These are phyloP conservation scores for Alnus glutinosa DNA, from an alignment of 306 rosid genomes.

Conservation along the genomic window DNA sequence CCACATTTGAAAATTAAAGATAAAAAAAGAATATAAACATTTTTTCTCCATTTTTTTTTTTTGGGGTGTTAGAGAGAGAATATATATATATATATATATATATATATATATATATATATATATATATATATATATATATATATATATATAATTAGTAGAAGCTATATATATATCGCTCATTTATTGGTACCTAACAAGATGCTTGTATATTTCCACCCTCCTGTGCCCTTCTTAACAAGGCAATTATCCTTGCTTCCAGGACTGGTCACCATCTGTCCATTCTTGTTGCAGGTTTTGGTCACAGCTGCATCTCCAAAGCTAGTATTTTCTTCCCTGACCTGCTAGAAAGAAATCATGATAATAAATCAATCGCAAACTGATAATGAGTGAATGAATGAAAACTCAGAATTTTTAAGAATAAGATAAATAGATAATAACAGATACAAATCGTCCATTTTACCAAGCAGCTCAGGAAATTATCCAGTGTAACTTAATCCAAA, in stretches of 20 bases:
- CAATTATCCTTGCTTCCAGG: not conserved
- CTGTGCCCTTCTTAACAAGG: conserved; percentile 6
- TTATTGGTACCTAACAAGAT: conserved; percentile 48
- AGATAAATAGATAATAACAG: no score
- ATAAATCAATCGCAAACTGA: not conserved
- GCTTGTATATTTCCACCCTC: conserved; percentile 47
- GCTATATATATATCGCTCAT: not conserved
- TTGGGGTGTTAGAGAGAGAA: no score
- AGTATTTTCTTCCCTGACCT: conserved; percentile 35
- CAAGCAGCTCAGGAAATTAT: no score
- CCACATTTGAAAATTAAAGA: not conserved
- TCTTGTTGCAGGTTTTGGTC: conserved; percentile 19
- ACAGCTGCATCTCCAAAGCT: conserved; percentile 21
- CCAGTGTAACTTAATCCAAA: no score
- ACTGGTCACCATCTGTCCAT: not conserved
- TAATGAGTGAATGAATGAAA: not conserved
- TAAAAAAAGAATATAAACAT: no score
- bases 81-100: no score
- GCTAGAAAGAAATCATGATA: not conserved
- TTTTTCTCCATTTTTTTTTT: no score
- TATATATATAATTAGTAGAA: no score
- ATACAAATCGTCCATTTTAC: no score
- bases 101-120: not conserved
- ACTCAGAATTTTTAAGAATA: not conserved
- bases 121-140: not conserved